Evolutionary conservation across 805 yeast genomes (phyloP), one percentile per base, ranked within the genome.

Genomic region (Torulaspora quercuum): DNA sequence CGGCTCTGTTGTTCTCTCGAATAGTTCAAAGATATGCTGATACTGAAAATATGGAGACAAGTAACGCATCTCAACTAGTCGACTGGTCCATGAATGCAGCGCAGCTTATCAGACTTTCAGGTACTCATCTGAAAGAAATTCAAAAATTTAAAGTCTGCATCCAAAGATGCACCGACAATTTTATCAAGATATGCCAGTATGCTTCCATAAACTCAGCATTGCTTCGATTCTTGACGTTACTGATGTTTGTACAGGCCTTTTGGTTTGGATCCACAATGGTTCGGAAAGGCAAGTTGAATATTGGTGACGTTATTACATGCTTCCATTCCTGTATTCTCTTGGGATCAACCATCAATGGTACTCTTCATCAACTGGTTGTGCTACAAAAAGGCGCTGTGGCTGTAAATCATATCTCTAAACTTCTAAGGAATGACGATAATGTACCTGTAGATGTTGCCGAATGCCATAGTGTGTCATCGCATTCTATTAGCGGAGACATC

Each of bases 191-290:
- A 26, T 67, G 75, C n/a, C 51, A 75, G 16, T 71, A 68, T 10
- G 61, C 76, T 4, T 65, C 79, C 8, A 41, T 51, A 14, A 88
- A 86, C 52, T 57, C 72, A 14, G 80, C 83, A 0, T 27, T 73
- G 0, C 59, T 81, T 33, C 73, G 80, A 48, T 61, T 73, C 15
- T 47, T 89, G 3, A 70, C 81, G 0, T 64, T 86, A 24, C 55
- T 78, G 53, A 80, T 88, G 78, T 88, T 90, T 65, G 83, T 89
- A 3, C 95, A 86, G 59, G 94, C 90, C 0, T 84, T 92, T 50
- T 88, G 95, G 86, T 90, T 82, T 63, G 99, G 97, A 1, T 73
- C 81, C 18, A 69, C 68, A 29, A 71, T 84, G 67, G 80, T 87
- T 3, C 59, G 62, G 22, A 58, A 61, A 4, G 75, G 76, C 0